These are phyloP conservation scores for Ophiostoma ips DNA, from an alignment of 2,329 filamentous ascomycete genomes.

Conservation along the genomic window DNA sequence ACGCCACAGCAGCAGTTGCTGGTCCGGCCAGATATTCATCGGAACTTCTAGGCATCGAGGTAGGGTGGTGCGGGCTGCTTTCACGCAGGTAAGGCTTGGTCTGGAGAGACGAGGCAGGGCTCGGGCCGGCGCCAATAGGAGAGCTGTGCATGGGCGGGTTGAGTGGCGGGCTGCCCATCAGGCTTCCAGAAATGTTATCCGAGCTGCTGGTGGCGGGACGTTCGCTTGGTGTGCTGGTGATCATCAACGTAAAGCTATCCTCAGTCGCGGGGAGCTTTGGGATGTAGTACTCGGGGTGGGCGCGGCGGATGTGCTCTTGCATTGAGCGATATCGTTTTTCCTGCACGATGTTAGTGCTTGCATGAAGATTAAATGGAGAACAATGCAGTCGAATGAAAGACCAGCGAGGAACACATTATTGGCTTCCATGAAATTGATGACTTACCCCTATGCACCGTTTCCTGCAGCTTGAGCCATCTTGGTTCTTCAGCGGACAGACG, in stretches of 20 bases:
- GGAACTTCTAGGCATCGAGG: conserved; percentile 47
- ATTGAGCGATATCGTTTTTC: conserved; percentile 69
- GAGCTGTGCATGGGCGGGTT: background rate
- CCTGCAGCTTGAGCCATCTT: conserved; percentile 91
- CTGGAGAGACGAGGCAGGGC: background rate
- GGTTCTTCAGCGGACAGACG: conserved; percentile 87
- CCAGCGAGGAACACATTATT: background rate
- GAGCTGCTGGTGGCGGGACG: conserved; percentile 14
- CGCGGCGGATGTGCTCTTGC: conserved; percentile 97
- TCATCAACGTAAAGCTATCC: conserved; percentile 95
- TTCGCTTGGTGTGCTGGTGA: conserved; percentile 63
- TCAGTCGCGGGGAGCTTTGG: conserved; percentile 95
- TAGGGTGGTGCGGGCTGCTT: conserved; percentile 35
- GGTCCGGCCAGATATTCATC: conserved; percentile 56
- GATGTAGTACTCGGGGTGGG: conserved; percentile 94
- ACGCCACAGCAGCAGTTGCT: conserved; percentile 66
- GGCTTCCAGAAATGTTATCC: background rate
- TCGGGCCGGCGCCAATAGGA: background rate
- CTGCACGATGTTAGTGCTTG: conserved; percentile 13
- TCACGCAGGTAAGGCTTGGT: conserved; percentile 42
- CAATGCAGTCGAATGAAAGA: background rate
- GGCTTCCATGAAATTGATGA: conserved; percentile 24
- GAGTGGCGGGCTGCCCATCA: conserved; percentile 1
- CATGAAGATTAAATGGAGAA: background rate
- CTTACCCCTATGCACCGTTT: conserved; percentile 97